Conservation (phyloP, 352 stramenopile species). For the Blastocystis sp. region DNA sequence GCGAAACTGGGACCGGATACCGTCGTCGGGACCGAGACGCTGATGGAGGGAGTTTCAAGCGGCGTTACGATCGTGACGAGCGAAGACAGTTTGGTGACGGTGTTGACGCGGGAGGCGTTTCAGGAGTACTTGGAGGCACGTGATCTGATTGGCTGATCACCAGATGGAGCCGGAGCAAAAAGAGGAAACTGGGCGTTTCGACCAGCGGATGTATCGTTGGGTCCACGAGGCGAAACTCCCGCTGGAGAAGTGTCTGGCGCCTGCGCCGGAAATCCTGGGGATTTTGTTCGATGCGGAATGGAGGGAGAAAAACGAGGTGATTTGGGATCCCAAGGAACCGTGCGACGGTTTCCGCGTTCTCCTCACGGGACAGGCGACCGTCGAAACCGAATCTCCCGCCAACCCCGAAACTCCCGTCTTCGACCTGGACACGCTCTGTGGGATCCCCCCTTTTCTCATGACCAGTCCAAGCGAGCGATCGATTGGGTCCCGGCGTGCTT, state of each 20-base stretch:
- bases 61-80: not conserved
- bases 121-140: not conserved
- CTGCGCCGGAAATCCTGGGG: not conserved
- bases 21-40: not conserved
- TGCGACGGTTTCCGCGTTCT: not conserved
- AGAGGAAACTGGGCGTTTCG: not conserved
- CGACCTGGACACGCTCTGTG: too few species aligned
- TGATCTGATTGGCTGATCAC: not conserved
- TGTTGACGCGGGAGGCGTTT: not conserved
- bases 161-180: constrained; percentile 5
- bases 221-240: not conserved
- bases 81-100: not conserved
- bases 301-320: not conserved
- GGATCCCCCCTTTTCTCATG: too few species aligned
- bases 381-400: not conserved
- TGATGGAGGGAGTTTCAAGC: not conserved
- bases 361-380: not conserved
- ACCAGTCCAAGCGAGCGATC: too few species aligned
- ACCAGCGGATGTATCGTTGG: constrained; percentile 22
- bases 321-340: constrained; percentile 7
- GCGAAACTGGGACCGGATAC: constrained; percentile 13
- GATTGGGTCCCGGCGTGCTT: not conserved
- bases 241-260: not conserved
- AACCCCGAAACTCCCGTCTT: too few species aligned
- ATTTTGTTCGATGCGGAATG: not conserved